phyloP scores from a whole-genome alignment of 495 filamentous ascomycete genomes.

The Hyphodiscus hymeniophilus region DNA sequence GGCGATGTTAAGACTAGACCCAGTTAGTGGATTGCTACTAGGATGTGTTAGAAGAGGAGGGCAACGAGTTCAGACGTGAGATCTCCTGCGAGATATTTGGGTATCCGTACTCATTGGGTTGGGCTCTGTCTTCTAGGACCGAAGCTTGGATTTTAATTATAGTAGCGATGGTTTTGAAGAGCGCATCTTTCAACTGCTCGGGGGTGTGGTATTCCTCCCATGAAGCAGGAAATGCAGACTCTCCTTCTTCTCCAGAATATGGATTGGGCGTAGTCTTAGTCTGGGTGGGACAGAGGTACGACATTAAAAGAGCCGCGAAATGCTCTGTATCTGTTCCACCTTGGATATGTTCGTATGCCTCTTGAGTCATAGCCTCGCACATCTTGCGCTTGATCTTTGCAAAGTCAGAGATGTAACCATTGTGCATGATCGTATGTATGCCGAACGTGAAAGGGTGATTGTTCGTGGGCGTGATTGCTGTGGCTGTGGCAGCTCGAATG shows the following conservation, averaged over 20 bases:
- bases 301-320: conserved; percentile 41
- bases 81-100: too few species aligned
- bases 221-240: conserved; percentile 7
- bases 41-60: too few species aligned
- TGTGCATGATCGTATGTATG: conserved; percentile 42
- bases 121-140: conserved; percentile 26
- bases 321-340: conserved; percentile 43
- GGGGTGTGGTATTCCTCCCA: conserved; percentile 33
- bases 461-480: conserved; percentile 35
- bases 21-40: too few species aligned
- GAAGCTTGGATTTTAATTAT: conserved; percentile 34
- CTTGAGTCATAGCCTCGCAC: conserved; percentile 29
- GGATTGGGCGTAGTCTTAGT: conserved; percentile 6
- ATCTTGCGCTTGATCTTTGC: conserved; percentile 31
- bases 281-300: conserved; percentile 29
- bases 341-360: conserved; percentile 34
- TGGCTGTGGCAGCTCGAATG: conserved; percentile 35
- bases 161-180: conserved; percentile 31
- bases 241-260: background rate
- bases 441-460: conserved; percentile 45
- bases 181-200: conserved; percentile 30
- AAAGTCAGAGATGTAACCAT: conserved; percentile 38
- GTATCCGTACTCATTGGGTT: conserved; percentile 34
- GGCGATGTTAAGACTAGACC: conserved; percentile 33
- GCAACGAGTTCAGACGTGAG: too few species aligned